Base-by-base conservation (phyloP, 2,329 filamentous ascomycete genomes). In the Cladosporium halotolerans region DNA sequence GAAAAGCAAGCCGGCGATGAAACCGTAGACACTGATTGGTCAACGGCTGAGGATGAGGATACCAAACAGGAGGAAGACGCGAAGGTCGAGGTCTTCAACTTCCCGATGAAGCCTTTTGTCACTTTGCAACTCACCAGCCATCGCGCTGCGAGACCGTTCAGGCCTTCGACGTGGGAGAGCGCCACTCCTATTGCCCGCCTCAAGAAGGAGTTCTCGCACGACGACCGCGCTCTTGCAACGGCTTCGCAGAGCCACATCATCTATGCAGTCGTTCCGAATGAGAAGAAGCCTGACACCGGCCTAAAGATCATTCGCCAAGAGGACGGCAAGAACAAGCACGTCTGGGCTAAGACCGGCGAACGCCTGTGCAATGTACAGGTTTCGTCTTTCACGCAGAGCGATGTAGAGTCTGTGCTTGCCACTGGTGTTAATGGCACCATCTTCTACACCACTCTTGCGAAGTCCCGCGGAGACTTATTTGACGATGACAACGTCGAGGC, bases 121-220 rank as follows among this genome's bases (percentile, higher is more conserved):
- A 87, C 91, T 16, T 93, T 99, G 66, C 84, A 82, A 10, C 81
- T 97, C 62, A 71, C 72, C 76, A 31, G 33, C 36, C 33, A 18
- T 13, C 40, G 44, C 19, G 33, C 19, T 5, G 34, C 52, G n/a
- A 48, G 52, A 32, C 45, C 38, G 3, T 54, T 54, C 52, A 42
- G 52, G n/a, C 43, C 38, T 10, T 39, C 33, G 18, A 54, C 52
- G 3, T 49, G 45, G 52, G 82, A 67, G 74, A 80, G 59, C 71
- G 77, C 56, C 72, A 78, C 55, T 71, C 78, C 85, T 3, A 85
- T 97, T 69, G 92, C 93, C 48, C 83, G 90, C 54, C 79, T 97
- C 59, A 96, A 96, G 79, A 97, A 97, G 74, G 90, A 96, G 4
- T 97, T 97, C 64, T 93, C 99, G 66, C 93, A 97, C 73, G 85